Evolutionary conservation across 441 rosid genomes (phyloP).

Genomic region (Macaranga tanarius): DNA sequence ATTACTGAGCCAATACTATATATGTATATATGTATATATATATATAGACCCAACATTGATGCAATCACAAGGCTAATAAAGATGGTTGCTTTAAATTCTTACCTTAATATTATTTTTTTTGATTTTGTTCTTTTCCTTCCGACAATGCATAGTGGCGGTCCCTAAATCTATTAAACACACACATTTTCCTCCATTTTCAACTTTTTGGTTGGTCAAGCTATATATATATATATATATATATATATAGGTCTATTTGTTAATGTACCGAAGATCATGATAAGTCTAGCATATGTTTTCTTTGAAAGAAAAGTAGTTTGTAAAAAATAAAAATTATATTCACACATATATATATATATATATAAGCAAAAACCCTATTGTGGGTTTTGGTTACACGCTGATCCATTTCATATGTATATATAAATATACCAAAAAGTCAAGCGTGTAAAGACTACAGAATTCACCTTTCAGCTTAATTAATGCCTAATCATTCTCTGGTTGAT

Average conservation of each 20-base stretch:
- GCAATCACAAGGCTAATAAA: no score
- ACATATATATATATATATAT: neutral
- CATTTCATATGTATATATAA: no score
- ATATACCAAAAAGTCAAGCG: neutral
- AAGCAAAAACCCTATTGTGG: neutral
- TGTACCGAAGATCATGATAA: no score
- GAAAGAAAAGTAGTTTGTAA: no score
- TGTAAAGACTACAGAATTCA: slow-evolving; percentile 12
- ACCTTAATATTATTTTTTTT: neutral
- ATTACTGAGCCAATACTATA: no score
- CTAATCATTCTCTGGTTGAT: slow-evolving; percentile 27
- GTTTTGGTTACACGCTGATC: neutral
- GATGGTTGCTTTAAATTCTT: no score
- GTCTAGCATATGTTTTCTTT: no score
- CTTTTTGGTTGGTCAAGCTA: slow-evolving; percentile 27
- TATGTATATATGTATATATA: no score
- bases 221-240: neutral
- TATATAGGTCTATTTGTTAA: neutral
- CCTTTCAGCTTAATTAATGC: slow-evolving; percentile 29
- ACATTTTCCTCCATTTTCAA: slow-evolving; percentile 3
- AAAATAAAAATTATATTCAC: neutral
- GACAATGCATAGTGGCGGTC: slow-evolving; percentile 43
- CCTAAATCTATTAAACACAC: slow-evolving; percentile 11
- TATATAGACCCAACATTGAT: no score
- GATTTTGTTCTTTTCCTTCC: slow-evolving; percentile 3